Evolutionary conservation across 169 alveolate genomes (phyloP), one percentile per base, ranked within the genome.

Genomic region (Eimeria necatrix): DNA sequence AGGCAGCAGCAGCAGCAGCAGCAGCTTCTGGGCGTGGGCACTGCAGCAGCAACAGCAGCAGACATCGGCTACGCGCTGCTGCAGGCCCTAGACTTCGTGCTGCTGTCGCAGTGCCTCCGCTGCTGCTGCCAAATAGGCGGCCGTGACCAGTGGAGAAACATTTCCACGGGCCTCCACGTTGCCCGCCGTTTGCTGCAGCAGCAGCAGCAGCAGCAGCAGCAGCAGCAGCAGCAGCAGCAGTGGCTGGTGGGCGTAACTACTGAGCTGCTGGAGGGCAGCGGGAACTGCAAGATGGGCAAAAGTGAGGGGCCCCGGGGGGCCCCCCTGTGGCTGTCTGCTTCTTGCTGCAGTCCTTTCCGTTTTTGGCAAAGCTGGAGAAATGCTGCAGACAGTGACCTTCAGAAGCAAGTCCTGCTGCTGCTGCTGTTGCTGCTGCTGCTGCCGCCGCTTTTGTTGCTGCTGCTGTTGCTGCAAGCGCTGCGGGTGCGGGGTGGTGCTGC

Each of bases 131-230:
- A 97, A 56, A 89, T 97, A n/a, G 98, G 98, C 4, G 98, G 98
- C 6, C 86, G 97, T 26, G 98, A 97, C 84, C 98, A 97, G 85
- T 96, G 98, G 98, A 98, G 98, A 4, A 97, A 97, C 68, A 97
- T 97, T n/a, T 91, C 96, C 49, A 96, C 98, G 8, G 98, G 98
- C 9, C 94, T 97, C 14, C 98, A 97, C 56, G 71, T 93, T 46
- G 95, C 97, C 49, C 59, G 97, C 24, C 83, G 20, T 20, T 41
- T 73, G 26, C 60, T 96, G 88, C 93, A 73, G 64, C 48, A 78
- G 88, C 46, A 51, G 32, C 49, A 24, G 12, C 60, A 16, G n/a
- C 49, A 81, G n/a, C 14, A 3, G 73, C 59, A 24, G 8, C 24
- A 52, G 16, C 49, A 24, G 12, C 60, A 56, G 68, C 68, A 56